A percentile compares a stretch with the other conserved stretches of the same genome.
These are phyloP conservation scores for Rosa rugosa DNA, from an alignment of 306 rosid genomes.

Conservation along the genomic window DNA sequence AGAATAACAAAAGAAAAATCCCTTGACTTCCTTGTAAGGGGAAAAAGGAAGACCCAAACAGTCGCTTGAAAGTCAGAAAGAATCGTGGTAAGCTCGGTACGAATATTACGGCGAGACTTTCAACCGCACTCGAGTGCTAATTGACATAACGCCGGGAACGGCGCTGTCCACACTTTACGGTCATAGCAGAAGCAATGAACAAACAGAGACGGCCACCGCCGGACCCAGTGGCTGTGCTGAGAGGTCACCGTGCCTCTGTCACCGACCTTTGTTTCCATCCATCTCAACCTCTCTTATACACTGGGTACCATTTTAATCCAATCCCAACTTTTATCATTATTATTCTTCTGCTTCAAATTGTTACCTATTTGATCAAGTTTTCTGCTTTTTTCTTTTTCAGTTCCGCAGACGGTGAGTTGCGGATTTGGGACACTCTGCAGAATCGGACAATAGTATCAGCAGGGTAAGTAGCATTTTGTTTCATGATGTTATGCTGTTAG, in stretches of 20 bases:
- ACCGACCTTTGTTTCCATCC: slow-evolving; percentile 74
- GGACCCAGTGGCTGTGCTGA: slow-evolving; percentile 84
- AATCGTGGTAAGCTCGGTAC: background rate
- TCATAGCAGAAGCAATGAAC: slow-evolving; percentile 42
- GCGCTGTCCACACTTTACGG: background rate
- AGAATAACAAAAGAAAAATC: too few relatives aligned
- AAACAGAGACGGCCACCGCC: slow-evolving; percentile 74
- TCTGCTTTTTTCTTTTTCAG: slow-evolving; percentile 18
- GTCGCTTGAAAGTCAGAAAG: background rate
- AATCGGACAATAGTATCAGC: slow-evolving; percentile 79
- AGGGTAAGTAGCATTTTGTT: slow-evolving; percentile 36
- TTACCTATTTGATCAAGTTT: background rate
- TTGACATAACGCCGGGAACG: background rate
- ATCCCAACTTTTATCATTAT: background rate
- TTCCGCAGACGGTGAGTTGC: slow-evolving; percentile 83
- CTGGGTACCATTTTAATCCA: slow-evolving; percentile 46
- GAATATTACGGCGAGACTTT: background rate
- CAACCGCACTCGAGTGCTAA: background rate
- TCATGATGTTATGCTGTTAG: background rate
- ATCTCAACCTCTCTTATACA: slow-evolving; percentile 52
- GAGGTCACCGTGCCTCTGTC: slow-evolving; percentile 91
- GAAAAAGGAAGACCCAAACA: background rate
- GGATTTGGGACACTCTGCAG: slow-evolving; percentile 81
- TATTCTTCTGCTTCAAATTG: background rate
- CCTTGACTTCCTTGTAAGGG: too few relatives aligned